Evolutionary conservation across 2,329 filamentous ascomycete genomes (phyloP), one percentile per base, ranked within the genome.

Genomic region (Sporothrix sp.): DNA sequence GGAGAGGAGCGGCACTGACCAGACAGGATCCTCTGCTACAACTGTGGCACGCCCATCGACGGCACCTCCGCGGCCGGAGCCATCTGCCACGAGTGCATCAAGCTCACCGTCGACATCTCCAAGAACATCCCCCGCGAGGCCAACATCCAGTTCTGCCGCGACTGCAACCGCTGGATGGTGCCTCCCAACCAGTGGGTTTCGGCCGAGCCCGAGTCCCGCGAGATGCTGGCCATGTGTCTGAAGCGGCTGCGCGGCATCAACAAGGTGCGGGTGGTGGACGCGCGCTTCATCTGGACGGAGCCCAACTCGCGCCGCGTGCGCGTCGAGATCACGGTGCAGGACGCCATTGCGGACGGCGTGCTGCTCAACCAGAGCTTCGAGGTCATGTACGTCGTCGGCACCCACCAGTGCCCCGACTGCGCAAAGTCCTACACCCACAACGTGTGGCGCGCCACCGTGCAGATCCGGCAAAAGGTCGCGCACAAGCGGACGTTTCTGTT

Each of bases 201-300:
- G 43, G 93, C 93, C 20, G 68, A 78, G 18, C 87, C 80, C 50
- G 93, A 98, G 69, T 95, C 88, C 38, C 82, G 90, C 69, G 93
- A 98, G 71, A 76, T 98, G 52, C 76, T 98, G 48, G 90, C 93
- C 6, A 71, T 98, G 42, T 98, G 93, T 68, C 74, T 98, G 58
- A 84, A 88, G 64, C 94, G 93, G 67, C 70, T 98, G 56, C 76
- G 86, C 57, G 90, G 90, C 27, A 71, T 98, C 56, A 81, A 84
- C 65, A 95, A 93, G 71, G 87, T 95, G 58, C 79, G 93, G 55
- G 93, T 98, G 62, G 90, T 96, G 62, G 93, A 98, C 65, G 93
- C 93, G 42, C 86, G 82, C 61, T 98, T 97, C 65, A 86, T 97
- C 63, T 98, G 93, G 93, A 98, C 93, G 1, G 93, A 98, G 68